Base-by-base conservation (phyloP, 495 filamentous ascomycete species). In the Acidiella bohemica region DNA sequence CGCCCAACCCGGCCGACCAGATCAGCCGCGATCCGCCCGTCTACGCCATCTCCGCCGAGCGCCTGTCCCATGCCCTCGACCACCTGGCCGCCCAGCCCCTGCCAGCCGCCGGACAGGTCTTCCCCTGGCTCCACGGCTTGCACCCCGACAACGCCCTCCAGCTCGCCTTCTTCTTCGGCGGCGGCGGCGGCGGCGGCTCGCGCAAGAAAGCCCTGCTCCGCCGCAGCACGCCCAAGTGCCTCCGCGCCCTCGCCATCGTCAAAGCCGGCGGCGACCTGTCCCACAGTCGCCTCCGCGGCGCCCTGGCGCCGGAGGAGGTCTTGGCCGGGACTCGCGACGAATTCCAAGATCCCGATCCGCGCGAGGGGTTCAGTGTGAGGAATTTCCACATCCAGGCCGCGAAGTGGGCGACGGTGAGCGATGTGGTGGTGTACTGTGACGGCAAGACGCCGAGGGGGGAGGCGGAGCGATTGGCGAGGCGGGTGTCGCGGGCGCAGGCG, bases 81-180 rank as follows among this genome's bases (percentile, higher is more conserved):
- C 71, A 87, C 45, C 59, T 73, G 41, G 71, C 87, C 0, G 69
- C 73, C 3, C 84, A 92, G 49, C 75, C 81, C 9, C 60, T 95
- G 17, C 88, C 90, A 7, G 81, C 93, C 44, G 77, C 92, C 1
- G 67, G 73, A 8, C 69, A 74, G 44, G 78, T 94, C 49, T 97
- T 95, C 53, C 90, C 90, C n/a, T 97, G 90, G 90, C 68, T 94
- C 7, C 90, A 97, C 64, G 90, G 90, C 16, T 62, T 96, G n/a
- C 88, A 96, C 50, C 76, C 80, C 3, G 72, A 76, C 39, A 97
- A 96, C 53, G 76, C 83, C 30, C 68, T 93, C 39, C 90, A 97
- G 54, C 67, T 85, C 41, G 75, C 78, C 12, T 95, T 94, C 64
- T 95, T 97, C 60, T 73, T 75, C 40, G n/a, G n/a, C n/a, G n/a